A percentile compares a stretch with the other conserved stretches of the same genome.
Conservation (phyloP, 2,329 filamentous ascomycete genomes). For the Fusarium vanettenii region DNA sequence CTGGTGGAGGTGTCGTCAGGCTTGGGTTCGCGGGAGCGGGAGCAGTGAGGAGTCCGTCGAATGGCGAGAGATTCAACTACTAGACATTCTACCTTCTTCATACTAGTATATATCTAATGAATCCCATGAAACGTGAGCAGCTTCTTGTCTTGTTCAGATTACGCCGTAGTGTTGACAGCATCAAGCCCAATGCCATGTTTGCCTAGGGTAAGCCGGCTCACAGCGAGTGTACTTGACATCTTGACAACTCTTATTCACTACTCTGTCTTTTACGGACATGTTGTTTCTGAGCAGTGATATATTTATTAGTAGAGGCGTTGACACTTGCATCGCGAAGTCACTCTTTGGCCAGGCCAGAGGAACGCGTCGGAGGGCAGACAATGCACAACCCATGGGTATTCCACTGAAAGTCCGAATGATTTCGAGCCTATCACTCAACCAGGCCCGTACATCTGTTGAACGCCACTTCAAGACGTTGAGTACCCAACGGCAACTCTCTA, state of each 20-base stretch:
- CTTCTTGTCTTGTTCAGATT: not conserved
- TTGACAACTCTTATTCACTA: not conserved
- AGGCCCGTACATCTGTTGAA: not conserved
- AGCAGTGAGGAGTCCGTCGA: constrained; percentile 27
- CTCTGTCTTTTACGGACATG: not conserved
- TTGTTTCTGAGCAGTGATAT: not conserved
- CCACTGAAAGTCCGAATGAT: not conserved
- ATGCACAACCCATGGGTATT: not conserved
- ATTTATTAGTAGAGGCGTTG: not conserved
- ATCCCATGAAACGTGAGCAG: not conserved
- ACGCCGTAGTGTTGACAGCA: not conserved
- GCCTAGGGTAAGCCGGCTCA: not conserved
- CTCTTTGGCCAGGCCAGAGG: not conserved
- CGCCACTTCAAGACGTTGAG: not conserved
- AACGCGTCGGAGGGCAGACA: not conserved
- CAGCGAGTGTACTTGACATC: not conserved
- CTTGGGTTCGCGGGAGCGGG: constrained; percentile 34
- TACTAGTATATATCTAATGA: not conserved
- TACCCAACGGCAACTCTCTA: not conserved
- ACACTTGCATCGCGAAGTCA: not conserved
- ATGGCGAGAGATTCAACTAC: constrained; percentile 35
- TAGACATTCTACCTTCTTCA: not conserved
- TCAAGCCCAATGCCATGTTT: not conserved
- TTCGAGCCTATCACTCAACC: not conserved
- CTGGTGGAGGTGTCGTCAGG: constrained; percentile 25